A percentile compares a stretch with the other conserved stretches of the same genome.
Evolutionary conservation across 176 grass and related monocot species (phyloP).

Genomic region (Triticum urartu): DNA sequence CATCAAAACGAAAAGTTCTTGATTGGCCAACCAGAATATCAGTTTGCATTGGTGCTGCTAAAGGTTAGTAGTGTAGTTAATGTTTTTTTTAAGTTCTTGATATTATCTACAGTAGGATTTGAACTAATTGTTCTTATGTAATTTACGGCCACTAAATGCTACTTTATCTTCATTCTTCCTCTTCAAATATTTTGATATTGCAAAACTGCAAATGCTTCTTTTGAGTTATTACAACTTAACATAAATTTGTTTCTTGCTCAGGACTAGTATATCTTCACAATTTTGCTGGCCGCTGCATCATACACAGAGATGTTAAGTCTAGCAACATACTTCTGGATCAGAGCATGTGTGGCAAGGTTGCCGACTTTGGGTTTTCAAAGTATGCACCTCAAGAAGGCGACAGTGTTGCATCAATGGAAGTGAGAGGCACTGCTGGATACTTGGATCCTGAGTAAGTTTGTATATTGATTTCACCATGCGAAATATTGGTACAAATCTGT

Average conservation of each 20-base stretch:
- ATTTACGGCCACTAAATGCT: background rate
- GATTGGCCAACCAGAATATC: slow-evolving; percentile 77
- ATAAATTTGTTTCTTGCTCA: slow-evolving; percentile 33
- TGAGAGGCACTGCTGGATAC: slow-evolving; percentile 80
- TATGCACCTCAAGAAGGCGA: slow-evolving; percentile 76
- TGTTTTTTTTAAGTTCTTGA: background rate
- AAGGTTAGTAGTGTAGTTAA: slow-evolving; percentile 32
- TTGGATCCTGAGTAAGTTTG: slow-evolving; percentile 80
- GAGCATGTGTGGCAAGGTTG: slow-evolving; percentile 72
- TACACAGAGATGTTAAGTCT: slow-evolving; percentile 78
- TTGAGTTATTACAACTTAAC: background rate
- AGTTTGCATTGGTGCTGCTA: slow-evolving; percentile 65
- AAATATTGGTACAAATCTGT: background rate
- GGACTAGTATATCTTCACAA: slow-evolving; percentile 64
- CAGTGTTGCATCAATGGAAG: slow-evolving; percentile 70
- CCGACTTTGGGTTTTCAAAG: slow-evolving; percentile 75
- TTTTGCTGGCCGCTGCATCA: slow-evolving; percentile 62
- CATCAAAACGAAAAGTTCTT: slow-evolving; percentile 71
- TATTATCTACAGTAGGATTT: background rate
- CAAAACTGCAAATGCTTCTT: background rate
- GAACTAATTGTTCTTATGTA: background rate
- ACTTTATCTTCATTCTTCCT: slow-evolving; percentile 13
- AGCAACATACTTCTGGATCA: slow-evolving; percentile 85
- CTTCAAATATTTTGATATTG: background rate
- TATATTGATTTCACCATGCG: background rate